Evolutionary conservation across 2,329 filamentous ascomycete genomes (phyloP).

Genomic region (Ceratocystis diversiconidia): DNA sequence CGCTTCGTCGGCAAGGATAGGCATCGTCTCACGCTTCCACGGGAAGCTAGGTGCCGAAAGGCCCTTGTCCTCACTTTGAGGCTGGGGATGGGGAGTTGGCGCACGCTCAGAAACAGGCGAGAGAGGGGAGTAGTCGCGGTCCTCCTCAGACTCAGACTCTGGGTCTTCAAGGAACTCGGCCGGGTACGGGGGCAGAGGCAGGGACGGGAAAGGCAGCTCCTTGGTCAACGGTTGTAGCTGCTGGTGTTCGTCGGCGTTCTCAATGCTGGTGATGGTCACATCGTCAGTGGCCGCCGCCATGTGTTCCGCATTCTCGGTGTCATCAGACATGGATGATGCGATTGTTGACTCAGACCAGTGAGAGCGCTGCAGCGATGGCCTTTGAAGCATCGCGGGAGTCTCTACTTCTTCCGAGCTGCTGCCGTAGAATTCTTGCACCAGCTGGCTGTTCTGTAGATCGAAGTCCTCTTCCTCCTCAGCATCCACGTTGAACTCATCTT

Average conservation of each 20-base stretch:
- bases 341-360: conserved; percentile 22
- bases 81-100: conserved; percentile 15
- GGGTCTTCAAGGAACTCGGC: conserved; percentile 11
- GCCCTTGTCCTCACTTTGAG: background rate
- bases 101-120: conserved; percentile 11
- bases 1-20: conserved; percentile 19
- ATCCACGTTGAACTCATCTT: background rate
- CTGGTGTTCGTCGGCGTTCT: conserved; percentile 15
- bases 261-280: conserved; percentile 14
- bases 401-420: background rate
- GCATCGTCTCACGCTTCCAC: conserved; percentile 19
- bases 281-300: conserved; percentile 7
- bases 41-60: conserved; percentile 20
- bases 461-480: conserved; percentile 10
- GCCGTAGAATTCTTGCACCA: conserved; percentile 15
- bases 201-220: conserved; percentile 6
- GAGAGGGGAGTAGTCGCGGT: conserved; percentile 15
- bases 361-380: conserved; percentile 17
- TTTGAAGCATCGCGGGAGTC: background rate
- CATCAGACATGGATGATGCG: conserved; percentile 9
- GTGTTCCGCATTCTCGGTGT: conserved; percentile 17
- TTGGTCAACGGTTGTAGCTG: conserved; percentile 10
- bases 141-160: conserved; percentile 16
- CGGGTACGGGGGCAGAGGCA: conserved; percentile 5
- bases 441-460: conserved; percentile 11